Evolutionary conservation across 1,284 basidiomycete genomes (phyloP).

Genomic region (Cerrena zonata): DNA sequence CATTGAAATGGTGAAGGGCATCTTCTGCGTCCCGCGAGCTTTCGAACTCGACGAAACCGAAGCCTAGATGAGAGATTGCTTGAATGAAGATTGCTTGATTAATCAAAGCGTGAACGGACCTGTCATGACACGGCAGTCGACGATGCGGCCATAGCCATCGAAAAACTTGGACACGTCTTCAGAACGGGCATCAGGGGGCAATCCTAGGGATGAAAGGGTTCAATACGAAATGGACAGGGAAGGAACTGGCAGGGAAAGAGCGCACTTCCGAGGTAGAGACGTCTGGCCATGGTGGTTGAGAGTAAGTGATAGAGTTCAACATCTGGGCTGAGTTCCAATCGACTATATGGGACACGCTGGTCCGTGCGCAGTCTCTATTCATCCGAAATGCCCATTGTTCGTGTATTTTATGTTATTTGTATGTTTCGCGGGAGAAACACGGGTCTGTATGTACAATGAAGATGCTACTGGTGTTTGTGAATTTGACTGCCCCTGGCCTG

Average conservation of each 20-base stretch:
- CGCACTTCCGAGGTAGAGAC: slow-evolving; percentile 80
- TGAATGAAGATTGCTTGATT: background rate
- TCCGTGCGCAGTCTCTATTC: slow-evolving; percentile 1
- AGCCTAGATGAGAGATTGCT: slow-evolving; percentile 43
- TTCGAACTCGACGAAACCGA: slow-evolving; percentile 93
- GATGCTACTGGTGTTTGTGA: too few relatives aligned
- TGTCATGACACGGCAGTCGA: slow-evolving; percentile 91
- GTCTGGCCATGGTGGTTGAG: slow-evolving; percentile 65
- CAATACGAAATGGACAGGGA: background rate
- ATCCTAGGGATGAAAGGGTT: slow-evolving; percentile 39
- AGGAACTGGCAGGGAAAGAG: slow-evolving; percentile 10
- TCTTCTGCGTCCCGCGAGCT: slow-evolving; percentile 88
- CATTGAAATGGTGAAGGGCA: slow-evolving; percentile 79
- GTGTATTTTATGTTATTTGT: too few relatives aligned
- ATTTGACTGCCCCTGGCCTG: too few relatives aligned
- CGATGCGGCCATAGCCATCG: slow-evolving; percentile 77
- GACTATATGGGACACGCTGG: background rate
- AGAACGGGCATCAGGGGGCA: slow-evolving; percentile 71
- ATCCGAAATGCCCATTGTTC: background rate
- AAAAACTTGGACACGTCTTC: slow-evolving; percentile 83
- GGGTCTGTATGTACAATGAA: too few relatives aligned
- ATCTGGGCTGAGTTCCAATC: slow-evolving; percentile 4
- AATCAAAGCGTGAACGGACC: slow-evolving; percentile 42
- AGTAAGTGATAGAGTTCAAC: slow-evolving; percentile 24
- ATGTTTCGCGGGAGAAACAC: too few relatives aligned